Evolutionary conservation across 192 early-diverging fungal genomes (phyloP), one percentile per base, ranked within the genome.

Genomic region (Entomortierella beljakovae): DNA sequence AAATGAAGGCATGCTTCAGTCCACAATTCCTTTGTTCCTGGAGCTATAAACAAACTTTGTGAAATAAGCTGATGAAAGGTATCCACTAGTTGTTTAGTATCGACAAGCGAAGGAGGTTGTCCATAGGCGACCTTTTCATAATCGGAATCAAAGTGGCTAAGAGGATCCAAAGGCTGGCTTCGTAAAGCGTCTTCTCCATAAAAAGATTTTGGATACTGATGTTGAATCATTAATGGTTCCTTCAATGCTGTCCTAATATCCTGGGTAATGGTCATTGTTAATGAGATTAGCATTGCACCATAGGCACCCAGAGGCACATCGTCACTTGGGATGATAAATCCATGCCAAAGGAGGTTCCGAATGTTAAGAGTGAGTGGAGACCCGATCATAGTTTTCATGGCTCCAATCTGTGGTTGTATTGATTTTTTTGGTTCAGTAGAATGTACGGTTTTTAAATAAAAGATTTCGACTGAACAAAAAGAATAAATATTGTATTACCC

Each of bases 331-430:
- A 62, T 69, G 4, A 79, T 70, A 31, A 79, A 79, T 40, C 75
- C 75, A 68, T 79, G 75, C 75, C 75, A 79, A 20, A 79, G 67
- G 29, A 79, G 22, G 50, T 79, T 79, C 1, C 75, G 60, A 34
- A 79, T 65, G 28, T 79, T 79, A 38, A 79, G 75, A 2, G 68
- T 79, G 2, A 64, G 22, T 1, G 75, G 75, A 22, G 66, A 69
- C 28, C 75, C 75, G 16, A 79, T 50, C 48, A 79, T 43, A 11
- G 57, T 70, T 51, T 69, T 70, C 2, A 79, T 28, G 1, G 53
- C 33, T 16, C 37, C 20, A n/a, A 77, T 62, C 73, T 77, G 62
- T 8, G 32, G 15, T 26, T 50, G 33, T 10, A 15, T 10, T 33
- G n/a, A 6, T 4, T 34, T 18, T 57, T 8, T 38, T 53, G n/a